Percentiles rank a stretch among this genome's conserved stretches.
Evolutionary conservation across 352 stramenopile species (phyloP).

Genomic region (Elongisporangium senticosum): DNA sequence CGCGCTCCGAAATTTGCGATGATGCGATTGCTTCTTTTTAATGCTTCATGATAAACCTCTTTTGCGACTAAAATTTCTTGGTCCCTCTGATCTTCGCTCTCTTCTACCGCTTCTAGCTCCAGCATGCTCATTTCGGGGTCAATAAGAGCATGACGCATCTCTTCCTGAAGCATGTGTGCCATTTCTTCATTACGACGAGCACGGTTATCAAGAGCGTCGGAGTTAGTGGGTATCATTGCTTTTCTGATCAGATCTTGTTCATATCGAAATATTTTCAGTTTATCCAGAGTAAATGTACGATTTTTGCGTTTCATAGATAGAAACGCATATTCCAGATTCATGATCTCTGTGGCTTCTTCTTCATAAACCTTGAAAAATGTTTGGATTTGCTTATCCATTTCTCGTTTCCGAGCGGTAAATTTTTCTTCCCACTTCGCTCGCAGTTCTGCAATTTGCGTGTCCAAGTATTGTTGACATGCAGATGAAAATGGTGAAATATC

Average conservation of each 20-base stretch:
- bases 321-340: slow-evolving; percentile 11
- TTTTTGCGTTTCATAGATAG: slow-evolving; percentile 6
- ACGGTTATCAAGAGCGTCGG: background rate
- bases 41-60: background rate
- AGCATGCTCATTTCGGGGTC: slow-evolving; percentile 6
- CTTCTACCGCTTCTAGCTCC: slow-evolving; percentile 4
- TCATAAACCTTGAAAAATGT: slow-evolving; percentile 30
- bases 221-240: background rate
- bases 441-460: background rate
- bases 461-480: slow-evolving; percentile 8
- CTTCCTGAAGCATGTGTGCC: slow-evolving; percentile 3
- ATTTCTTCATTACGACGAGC: background rate
- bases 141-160: slow-evolving; percentile 5
- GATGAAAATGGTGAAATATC: slow-evolving; percentile 9
- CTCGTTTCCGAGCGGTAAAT: slow-evolving; percentile 10
- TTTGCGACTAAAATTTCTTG: background rate
- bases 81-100: background rate
- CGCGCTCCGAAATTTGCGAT: slow-evolving; percentile 9
- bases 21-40: slow-evolving; percentile 3
- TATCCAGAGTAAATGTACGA: background rate
- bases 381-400: slow-evolving; percentile 17
- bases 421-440: slow-evolving; percentile 17
- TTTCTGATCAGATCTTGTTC: slow-evolving; percentile 7
- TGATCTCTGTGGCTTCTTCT: slow-evolving; percentile 21
- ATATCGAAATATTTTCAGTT: slow-evolving; percentile 1